phyloP scores from a whole-genome alignment of 2,329 filamentous ascomycete species.

The Neonectria ditissima region DNA sequence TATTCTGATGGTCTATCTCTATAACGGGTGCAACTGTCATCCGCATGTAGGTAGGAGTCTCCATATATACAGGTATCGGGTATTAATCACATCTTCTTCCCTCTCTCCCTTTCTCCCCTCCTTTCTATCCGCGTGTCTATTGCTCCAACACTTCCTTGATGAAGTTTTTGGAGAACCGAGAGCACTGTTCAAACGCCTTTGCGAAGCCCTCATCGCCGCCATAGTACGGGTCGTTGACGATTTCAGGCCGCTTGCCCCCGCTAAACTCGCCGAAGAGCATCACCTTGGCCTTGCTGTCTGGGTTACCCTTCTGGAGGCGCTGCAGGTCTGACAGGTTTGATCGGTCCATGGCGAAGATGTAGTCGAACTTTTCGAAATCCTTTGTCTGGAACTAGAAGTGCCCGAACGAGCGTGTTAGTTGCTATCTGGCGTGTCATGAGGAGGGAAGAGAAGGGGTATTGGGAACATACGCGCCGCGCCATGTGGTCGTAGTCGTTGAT shows the following conservation, averaged over 20 bases:
- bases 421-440: background rate
- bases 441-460: background rate
- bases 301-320: slow-evolving; percentile 68
- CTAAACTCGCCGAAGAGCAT: slow-evolving; percentile 89
- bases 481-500: slow-evolving; percentile 82
- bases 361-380: slow-evolving; percentile 90
- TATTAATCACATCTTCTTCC: slow-evolving; percentile 37
- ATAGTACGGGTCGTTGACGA: slow-evolving; percentile 92
- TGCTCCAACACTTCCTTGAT: slow-evolving; percentile 65
- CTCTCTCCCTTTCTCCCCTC: slow-evolving; percentile 4
- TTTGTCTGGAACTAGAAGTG: slow-evolving; percentile 62
- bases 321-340: slow-evolving; percentile 81
- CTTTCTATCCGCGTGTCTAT: slow-evolving; percentile 24
- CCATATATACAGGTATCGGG: slow-evolving; percentile 40
- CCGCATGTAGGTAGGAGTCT: background rate
- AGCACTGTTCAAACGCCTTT: slow-evolving; percentile 86
- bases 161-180: slow-evolving; percentile 82
- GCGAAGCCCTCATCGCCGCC: slow-evolving; percentile 85
- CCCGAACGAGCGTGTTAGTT: background rate
- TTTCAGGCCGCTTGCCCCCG: slow-evolving; percentile 72
- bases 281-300: slow-evolving; percentile 72
- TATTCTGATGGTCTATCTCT: slow-evolving; percentile 25
- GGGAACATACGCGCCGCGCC: slow-evolving; percentile 74
- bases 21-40: slow-evolving; percentile 10
- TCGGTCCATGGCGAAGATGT: slow-evolving; percentile 94